Evolutionary conservation across 1,284 basidiomycete genomes (phyloP).

Genomic region (Afroboletus lepidellus): DNA sequence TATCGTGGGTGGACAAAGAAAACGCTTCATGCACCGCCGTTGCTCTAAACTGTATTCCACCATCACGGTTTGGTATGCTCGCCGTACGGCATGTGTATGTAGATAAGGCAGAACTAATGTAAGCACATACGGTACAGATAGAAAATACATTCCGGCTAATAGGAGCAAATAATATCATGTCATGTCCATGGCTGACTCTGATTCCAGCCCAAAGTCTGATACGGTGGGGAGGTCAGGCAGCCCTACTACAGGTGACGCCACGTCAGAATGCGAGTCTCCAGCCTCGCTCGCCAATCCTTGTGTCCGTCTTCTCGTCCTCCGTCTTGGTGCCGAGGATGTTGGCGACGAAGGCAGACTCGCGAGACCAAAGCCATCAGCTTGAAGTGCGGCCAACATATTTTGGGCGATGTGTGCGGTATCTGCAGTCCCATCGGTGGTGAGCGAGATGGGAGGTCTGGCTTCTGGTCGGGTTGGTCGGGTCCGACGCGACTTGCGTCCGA

Average conservation of each 20-base stretch:
- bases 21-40: not conserved
- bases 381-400: slow-evolving; percentile 70
- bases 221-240: slow-evolving; percentile 37
- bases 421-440: slow-evolving; percentile 16
- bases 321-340: slow-evolving; percentile 26
- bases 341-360: slow-evolving; percentile 34
- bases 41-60: slow-evolving; percentile 17
- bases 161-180: slow-evolving; percentile 26
- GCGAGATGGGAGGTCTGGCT: slow-evolving; percentile 38
- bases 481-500: slow-evolving; percentile 57
- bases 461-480: slow-evolving; percentile 43
- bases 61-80: slow-evolving; percentile 20
- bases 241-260: slow-evolving; percentile 37
- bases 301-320: slow-evolving; percentile 28
- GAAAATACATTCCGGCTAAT: slow-evolving; percentile 22
- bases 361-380: slow-evolving; percentile 54
- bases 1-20: slow-evolving; percentile 5
- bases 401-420: slow-evolving; percentile 64
- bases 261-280: slow-evolving; percentile 33
- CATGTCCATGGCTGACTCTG: slow-evolving; percentile 25
- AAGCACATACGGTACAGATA: slow-evolving; percentile 36
- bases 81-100: slow-evolving; percentile 4
- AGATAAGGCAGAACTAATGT: slow-evolving; percentile 26
- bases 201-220: slow-evolving; percentile 31
- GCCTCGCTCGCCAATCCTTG: slow-evolving; percentile 26